Evolutionary conservation across 495 filamentous ascomycete species (phyloP).

Genomic region (Penicillium verhagenii): DNA sequence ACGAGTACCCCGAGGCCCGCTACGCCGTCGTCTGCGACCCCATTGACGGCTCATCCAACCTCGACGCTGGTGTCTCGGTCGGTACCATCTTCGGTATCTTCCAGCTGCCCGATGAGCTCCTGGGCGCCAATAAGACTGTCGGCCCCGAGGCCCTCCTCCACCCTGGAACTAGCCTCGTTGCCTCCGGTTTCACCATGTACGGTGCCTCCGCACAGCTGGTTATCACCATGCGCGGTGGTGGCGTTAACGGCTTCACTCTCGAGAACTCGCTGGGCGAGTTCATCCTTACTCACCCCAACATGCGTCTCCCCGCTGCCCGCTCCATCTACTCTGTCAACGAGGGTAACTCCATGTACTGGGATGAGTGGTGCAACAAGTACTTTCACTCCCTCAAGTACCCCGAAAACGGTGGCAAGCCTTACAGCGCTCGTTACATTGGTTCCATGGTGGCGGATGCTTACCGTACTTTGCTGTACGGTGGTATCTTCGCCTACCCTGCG

Average conservation of each 20-base stretch:
- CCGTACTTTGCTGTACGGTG: slow-evolving; percentile 90
- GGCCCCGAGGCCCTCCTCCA: slow-evolving; percentile 80
- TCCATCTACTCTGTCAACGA: slow-evolving; percentile 98
- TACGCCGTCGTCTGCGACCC: slow-evolving; percentile 98
- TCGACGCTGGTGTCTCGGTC: slow-evolving; percentile 96
- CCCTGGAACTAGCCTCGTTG: slow-evolving; percentile 87
- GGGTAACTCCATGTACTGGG: slow-evolving; percentile 96
- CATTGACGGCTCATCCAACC: slow-evolving; percentile 95
- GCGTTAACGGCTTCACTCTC: slow-evolving; percentile 95
- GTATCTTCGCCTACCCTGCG: slow-evolving; percentile 94
- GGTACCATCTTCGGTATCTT: slow-evolving; percentile 97
- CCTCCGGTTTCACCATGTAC: slow-evolving; percentile 98
- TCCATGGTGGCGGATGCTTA: slow-evolving; percentile 99
- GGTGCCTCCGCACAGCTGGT: slow-evolving; percentile 94
- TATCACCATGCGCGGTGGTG: slow-evolving; percentile 91
- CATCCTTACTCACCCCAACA: slow-evolving; percentile 95
- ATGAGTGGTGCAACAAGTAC: slow-evolving; percentile 82
- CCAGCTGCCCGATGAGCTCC: slow-evolving; percentile 70
- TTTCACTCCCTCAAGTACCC: slow-evolving; percentile 84
- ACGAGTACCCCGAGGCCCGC: slow-evolving; percentile 72
- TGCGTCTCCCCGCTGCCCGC: slow-evolving; percentile 76
- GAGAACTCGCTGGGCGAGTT: slow-evolving; percentile 97
- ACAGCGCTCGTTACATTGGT: slow-evolving; percentile 92
- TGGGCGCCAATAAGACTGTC: slow-evolving; percentile 55
- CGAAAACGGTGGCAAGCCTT: slow-evolving; percentile 75